These are phyloP conservation scores for Vinca minor DNA, from an alignment of 257 asterid genomes.

Conservation along the genomic window DNA sequence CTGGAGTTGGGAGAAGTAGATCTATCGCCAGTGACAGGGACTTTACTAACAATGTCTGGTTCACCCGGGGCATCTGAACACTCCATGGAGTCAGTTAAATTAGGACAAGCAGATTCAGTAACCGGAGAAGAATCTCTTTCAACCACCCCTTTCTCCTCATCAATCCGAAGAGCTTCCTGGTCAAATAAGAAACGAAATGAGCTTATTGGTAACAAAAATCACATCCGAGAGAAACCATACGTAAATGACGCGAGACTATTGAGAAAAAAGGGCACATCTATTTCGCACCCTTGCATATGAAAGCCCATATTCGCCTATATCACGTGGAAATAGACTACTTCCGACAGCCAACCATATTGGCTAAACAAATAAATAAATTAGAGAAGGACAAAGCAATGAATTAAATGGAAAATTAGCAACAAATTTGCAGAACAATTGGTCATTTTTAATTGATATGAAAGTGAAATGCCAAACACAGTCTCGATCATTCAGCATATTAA, in stretches of 20 bases:
- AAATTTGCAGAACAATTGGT: neutral
- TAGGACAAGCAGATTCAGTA: constrained; percentile 23
- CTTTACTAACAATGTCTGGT: constrained; percentile 38
- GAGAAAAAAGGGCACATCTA: neutral
- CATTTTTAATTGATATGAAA: neutral
- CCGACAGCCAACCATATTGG: neutral
- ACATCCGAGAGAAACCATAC: neutral
- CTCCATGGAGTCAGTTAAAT: constrained; percentile 29
- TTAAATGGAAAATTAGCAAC: neutral
- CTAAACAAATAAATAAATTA: neutral
- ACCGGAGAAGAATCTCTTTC: constrained; percentile 20
- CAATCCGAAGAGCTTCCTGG: constrained; percentile 29
- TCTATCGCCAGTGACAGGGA: constrained; percentile 24
- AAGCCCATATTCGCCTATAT: neutral
- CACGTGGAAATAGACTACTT: constrained; percentile 8
- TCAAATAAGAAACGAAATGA: constrained; percentile 11
- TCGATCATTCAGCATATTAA: neutral
- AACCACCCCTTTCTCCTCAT: constrained; percentile 27
- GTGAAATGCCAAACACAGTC: neutral
- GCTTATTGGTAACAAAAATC: neutral
- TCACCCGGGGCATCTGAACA: constrained; percentile 32
- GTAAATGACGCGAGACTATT: neutral
- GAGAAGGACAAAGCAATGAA: neutral
- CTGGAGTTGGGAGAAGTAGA: constrained; percentile 10
- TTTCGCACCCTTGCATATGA: neutral